phyloP scores from a whole-genome alignment of 148 eudicot species.

The Hydrangea macrophylla region DNA sequence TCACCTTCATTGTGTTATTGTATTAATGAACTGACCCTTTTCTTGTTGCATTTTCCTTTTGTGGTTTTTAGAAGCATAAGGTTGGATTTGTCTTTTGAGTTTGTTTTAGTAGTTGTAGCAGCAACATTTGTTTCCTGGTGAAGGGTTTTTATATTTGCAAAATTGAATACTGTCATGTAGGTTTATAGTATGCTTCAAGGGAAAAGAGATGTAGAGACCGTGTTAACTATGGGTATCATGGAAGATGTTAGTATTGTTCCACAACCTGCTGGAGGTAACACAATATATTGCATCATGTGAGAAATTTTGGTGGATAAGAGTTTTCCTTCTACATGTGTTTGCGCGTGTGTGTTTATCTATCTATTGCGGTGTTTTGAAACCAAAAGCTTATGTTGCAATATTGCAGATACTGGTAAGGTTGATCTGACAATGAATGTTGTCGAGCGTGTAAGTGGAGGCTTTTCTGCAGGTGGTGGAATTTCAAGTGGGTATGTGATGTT shows the following conservation, averaged over 20 bases:
- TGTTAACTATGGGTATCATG: conserved; percentile 95
- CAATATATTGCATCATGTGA: conserved; percentile 3
- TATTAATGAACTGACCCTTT: not conserved
- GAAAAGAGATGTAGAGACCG: conserved; percentile 92
- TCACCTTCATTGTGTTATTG: not conserved
- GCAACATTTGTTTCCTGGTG: not conserved
- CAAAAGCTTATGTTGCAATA: conserved; percentile 6
- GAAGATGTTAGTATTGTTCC: conserved; percentile 97
- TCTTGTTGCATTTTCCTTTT: not conserved
- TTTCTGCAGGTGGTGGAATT: conserved; percentile 99
- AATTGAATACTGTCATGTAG: conserved; percentile 29
- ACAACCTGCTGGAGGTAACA: conserved; percentile 96
- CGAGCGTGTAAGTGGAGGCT: conserved; percentile 97
- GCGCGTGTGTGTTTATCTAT: not conserved
- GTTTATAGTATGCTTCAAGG: conserved; percentile 99
- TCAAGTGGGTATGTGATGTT: conserved; percentile 86
- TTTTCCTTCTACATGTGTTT: not conserved
- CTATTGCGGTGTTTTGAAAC: not conserved
- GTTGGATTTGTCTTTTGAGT: not conserved
- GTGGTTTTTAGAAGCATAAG: not conserved
- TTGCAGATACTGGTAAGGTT: conserved; percentile 88
- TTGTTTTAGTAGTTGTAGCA: not conserved
- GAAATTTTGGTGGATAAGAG: not conserved
- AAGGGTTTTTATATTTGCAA: not conserved
- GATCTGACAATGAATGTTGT: conserved; percentile 91